A percentile compares a stretch with the other conserved stretches of the same genome.
phyloP scores from a whole-genome alignment of 2,329 filamentous ascomycete species.

The Paraphoma chrysanthemicola region DNA sequence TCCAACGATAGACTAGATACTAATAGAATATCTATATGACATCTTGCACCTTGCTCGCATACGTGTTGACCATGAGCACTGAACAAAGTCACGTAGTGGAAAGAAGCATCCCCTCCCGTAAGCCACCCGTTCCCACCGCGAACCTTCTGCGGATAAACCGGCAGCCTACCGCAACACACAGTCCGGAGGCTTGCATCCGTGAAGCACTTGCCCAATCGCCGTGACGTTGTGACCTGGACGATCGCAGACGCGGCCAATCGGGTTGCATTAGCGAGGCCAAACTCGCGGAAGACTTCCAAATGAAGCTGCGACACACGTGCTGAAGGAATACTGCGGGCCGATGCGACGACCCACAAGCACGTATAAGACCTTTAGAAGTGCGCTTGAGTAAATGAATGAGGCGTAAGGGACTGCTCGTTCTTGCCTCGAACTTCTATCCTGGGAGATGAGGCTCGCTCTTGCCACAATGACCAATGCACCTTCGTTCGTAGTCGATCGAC shows the following conservation, averaged over 20 bases:
- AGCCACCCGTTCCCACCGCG: too few relatives aligned
- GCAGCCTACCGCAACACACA: too few relatives aligned
- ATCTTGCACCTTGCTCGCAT: too few relatives aligned
- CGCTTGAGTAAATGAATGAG: too few relatives aligned
- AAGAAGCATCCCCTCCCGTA: too few relatives aligned
- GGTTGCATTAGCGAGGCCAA: conserved; percentile 1
- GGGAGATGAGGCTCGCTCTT: background rate
- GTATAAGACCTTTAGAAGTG: background rate
- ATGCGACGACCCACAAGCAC: background rate
- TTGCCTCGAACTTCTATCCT: too few relatives aligned
- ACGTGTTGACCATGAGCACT: too few relatives aligned
- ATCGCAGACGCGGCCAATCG: background rate
- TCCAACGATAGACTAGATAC: conserved; percentile 15
- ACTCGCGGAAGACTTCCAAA: background rate
- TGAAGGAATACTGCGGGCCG: background rate
- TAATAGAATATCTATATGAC: conserved; percentile 10
- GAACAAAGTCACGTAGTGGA: too few relatives aligned
- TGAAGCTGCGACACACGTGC: background rate
- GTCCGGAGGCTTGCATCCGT: too few relatives aligned
- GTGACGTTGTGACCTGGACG: background rate
- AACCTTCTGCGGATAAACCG: too few relatives aligned
- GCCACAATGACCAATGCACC: background rate
- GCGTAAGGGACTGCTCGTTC: too few relatives aligned
- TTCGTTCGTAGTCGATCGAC: background rate
- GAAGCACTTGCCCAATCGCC: too few relatives aligned